Evolutionary conservation across 768 basidiomycete genomes (phyloP).

Genomic region (Lyophyllum semitale): DNA sequence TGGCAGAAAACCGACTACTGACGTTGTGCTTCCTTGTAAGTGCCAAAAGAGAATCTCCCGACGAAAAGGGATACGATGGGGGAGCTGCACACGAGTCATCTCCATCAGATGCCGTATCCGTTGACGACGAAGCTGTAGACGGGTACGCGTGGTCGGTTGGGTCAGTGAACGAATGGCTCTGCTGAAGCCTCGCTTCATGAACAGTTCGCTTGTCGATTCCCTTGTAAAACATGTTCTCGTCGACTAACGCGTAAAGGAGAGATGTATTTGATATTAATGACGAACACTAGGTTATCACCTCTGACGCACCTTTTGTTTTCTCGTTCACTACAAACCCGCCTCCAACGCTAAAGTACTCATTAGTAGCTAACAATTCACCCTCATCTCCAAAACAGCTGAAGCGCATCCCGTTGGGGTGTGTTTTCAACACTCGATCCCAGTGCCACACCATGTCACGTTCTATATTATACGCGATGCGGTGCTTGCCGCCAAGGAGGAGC

Average conservation of each 20-base stretch:
- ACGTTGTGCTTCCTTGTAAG: constrained; percentile 83
- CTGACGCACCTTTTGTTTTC: constrained; percentile 73
- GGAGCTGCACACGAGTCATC: constrained; percentile 35
- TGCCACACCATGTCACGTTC: constrained; percentile 92
- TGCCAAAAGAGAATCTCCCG: constrained; percentile 72
- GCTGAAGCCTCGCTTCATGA: constrained; percentile 77
- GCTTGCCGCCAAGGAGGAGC: constrained; percentile 71
- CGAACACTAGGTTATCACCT: background rate
- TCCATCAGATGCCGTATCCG: background rate
- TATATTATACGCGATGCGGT: constrained; percentile 83
- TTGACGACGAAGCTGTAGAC: background rate
- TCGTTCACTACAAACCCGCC: constrained; percentile 96
- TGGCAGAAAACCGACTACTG: constrained; percentile 26
- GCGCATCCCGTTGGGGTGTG: constrained; percentile 91
- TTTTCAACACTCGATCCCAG: constrained; percentile 86
- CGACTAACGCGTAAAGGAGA: constrained; percentile 46
- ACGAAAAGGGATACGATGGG: constrained; percentile 84
- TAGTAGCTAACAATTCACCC: constrained; percentile 90
- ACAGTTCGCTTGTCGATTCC: constrained; percentile 82
- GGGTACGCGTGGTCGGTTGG: constrained; percentile 20
- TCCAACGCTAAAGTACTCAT: constrained; percentile 94
- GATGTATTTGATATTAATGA: background rate
- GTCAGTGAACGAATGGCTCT: constrained; percentile 49
- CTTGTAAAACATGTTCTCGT: constrained; percentile 95
- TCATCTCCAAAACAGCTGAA: constrained; percentile 81